These are phyloP conservation scores for Phyllosticta capitalensis DNA, from an alignment of 2,329 filamentous ascomycete genomes.

Conservation along the genomic window DNA sequence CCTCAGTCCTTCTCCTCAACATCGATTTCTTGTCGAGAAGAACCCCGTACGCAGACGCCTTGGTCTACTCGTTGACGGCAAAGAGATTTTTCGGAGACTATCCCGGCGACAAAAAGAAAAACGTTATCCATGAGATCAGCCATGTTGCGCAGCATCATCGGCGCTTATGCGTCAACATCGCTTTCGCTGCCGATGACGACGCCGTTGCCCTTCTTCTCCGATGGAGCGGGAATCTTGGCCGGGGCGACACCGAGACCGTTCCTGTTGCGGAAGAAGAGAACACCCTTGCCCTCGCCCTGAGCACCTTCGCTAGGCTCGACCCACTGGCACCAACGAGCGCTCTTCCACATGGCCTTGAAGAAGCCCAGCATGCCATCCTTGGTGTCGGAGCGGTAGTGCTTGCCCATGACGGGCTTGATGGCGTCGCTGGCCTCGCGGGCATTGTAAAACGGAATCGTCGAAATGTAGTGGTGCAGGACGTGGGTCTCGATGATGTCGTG, in stretches of 20 bases:
- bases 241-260: conserved; percentile 69
- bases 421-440: conserved; percentile 90
- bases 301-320: conserved; percentile 85
- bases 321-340: conserved; percentile 86
- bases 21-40: not conserved
- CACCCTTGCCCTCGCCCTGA: conserved; percentile 68
- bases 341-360: conserved; percentile 70
- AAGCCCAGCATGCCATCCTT: conserved; percentile 72
- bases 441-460: conserved; percentile 92
- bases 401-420: conserved; percentile 90
- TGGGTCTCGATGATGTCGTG: conserved; percentile 98
- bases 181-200: conserved; percentile 11
- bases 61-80: not conserved
- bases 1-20: not conserved
- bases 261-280: conserved; percentile 90
- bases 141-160: not conserved
- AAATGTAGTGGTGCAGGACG: conserved; percentile 95
- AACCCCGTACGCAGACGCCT: not conserved
- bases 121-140: not conserved
- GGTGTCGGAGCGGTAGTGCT: conserved; percentile 82
- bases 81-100: not conserved
- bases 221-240: conserved; percentile 29
- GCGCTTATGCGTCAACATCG: conserved; percentile 9
- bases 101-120: not conserved
- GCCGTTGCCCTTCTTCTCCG: conserved; percentile 10